Base-by-base conservation (phyloP, 768 basidiomycete species). In the Artomyces pyxidatus region DNA sequence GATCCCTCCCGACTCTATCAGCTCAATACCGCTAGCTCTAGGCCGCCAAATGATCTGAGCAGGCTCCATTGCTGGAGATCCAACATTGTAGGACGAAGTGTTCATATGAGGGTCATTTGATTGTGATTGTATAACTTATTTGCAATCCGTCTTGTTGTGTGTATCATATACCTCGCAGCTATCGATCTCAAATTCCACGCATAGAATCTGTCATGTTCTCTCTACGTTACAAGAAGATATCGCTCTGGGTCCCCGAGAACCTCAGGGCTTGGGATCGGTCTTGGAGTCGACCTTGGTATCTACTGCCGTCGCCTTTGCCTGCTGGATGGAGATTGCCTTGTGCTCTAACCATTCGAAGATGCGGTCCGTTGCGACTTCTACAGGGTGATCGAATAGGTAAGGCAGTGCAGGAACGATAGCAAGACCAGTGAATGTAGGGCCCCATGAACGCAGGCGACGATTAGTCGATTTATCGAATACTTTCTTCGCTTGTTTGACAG, bases 1-100 rank as follows among this genome's bases (percentile, higher is more conserved):
- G 47, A 96, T 95, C 54, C 93, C 93, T 3, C 90, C 93, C 0
- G 91, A 84, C 57, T 90, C 90, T 53, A 89, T 94, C 56, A 81
- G 85, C 58, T 85, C 85, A 32, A 86, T 91, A 64, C 83, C 85
- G 16, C 70, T 85, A 47, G 86, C 88, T 1, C 68, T 89, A 23
- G 69, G 67, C 6, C 59, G 68, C 12, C 52, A 49, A 22, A n/a
- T 62, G 41, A 52, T 66, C 11, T 67, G 55, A 61, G 39, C 19
- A 4, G 6, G 17, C 17, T 45, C 32, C 30, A 17, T 11, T 12
- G 46, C 16, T 12, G 19, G 22, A 28, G 37, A 30, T 9, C 25
- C 42, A n/a, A 42, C 11, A n/a, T 17, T 38, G 32, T n/a, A n/a
- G n/a, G n/a, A n/a, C 17, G 40, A 42, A 41, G 35, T 32, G 46